These are phyloP conservation scores for Rhynchospora tenuis DNA, from an alignment of 176 grass and related monocot genomes.

Conservation along the genomic window DNA sequence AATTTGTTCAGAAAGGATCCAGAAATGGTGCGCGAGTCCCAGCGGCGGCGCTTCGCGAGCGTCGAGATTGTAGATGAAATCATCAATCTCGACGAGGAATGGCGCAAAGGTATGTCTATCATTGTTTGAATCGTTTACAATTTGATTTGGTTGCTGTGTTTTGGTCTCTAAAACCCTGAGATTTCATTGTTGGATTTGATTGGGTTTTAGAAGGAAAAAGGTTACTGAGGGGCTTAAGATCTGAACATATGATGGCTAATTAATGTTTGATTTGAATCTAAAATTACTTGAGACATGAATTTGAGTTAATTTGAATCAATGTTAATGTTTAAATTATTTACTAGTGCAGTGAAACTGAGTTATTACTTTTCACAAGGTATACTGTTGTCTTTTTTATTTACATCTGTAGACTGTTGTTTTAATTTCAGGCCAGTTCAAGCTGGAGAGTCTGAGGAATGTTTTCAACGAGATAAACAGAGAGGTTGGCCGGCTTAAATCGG, in stretches of 20 bases:
- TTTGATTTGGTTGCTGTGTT: neutral
- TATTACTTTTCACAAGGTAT: neutral
- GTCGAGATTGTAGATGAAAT: no score
- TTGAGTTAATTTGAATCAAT: neutral
- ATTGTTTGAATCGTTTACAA: neutral
- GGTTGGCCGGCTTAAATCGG: slow-evolving; percentile 70
- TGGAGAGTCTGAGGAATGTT: slow-evolving; percentile 62
- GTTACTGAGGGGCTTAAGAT: neutral
- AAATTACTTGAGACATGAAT: no score
- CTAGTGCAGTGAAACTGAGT: neutral
- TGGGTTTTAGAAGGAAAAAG: neutral
- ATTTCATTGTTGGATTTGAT: neutral
- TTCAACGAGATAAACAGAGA: slow-evolving; percentile 85
- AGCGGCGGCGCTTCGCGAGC: no score
- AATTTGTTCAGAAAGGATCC: no score
- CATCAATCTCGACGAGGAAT: no score
- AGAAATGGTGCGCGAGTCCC: no score
- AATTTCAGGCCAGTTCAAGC: slow-evolving; percentile 67
- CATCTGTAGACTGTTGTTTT: neutral
- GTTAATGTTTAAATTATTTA: neutral
- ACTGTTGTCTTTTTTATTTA: neutral
- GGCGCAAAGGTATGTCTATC: slow-evolving; percentile 54
- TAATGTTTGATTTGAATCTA: no score
- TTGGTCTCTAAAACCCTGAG: neutral
- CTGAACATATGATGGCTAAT: neutral